Conservation (phyloP, 2,329 filamentous ascomycete genomes). For the Epichloe aotearoae region DNA sequence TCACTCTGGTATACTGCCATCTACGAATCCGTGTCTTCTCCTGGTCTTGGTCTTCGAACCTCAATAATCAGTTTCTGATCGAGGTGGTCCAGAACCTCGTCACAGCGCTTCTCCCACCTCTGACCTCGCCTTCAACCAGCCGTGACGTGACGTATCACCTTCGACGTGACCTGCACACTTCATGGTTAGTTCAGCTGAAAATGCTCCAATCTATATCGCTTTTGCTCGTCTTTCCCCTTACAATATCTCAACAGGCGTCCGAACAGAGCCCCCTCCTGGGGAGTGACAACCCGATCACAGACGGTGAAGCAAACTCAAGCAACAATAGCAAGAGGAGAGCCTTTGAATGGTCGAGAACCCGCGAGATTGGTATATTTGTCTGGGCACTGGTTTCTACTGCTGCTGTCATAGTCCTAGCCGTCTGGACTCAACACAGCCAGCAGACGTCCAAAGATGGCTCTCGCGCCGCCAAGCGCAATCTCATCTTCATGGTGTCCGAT, state of each 20-base stretch:
- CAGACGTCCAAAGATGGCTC: constrained; percentile 24
- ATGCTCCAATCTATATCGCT: not conserved
- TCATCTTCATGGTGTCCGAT: constrained; percentile 98
- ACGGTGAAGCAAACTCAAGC: constrained; percentile 64
- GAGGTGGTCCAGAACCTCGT: too few relatives aligned
- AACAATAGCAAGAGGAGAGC: constrained; percentile 72
- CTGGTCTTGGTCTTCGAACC: too few relatives aligned
- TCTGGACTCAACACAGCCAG: constrained; percentile 61
- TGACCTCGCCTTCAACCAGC: too few relatives aligned
- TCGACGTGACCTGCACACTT: not conserved
- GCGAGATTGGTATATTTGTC: constrained; percentile 5
- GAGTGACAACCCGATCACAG: not conserved
- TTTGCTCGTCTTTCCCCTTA: not conserved
- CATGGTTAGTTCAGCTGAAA: not conserved
- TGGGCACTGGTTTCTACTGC: constrained; percentile 4
- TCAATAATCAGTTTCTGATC: too few relatives aligned
- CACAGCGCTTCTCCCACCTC: too few relatives aligned
- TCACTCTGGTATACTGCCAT: too few relatives aligned
- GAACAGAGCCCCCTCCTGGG: constrained; percentile 4
- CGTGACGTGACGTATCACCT: too few relatives aligned
- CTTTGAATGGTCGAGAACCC: constrained; percentile 29
- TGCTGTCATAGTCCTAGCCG: constrained; percentile 16
- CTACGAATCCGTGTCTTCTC: too few relatives aligned
- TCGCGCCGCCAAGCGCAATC: constrained; percentile 63
- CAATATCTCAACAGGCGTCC: constrained; percentile 1